Evolutionary conservation across 2,329 filamentous ascomycete species (phyloP), one percentile per base, ranked within the genome.

Genomic region (Phialophora macrospora): DNA sequence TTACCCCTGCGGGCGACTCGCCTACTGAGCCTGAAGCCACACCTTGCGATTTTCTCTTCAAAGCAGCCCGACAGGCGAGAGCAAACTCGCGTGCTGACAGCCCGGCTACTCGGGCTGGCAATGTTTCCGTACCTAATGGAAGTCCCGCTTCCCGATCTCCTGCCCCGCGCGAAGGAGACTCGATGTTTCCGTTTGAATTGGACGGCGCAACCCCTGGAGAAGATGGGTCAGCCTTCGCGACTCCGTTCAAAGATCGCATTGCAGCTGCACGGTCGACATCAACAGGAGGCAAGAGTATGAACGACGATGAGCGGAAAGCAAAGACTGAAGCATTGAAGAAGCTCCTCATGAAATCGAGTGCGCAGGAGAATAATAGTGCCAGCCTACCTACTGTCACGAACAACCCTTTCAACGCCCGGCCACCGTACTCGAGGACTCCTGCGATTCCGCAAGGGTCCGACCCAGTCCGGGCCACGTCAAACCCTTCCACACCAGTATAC

Each of bases 1-100:
- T 74, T 38, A 68, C 74, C 20, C 69, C 75, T 4, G 68, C 72
- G 5, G 56, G 75, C 4, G 78, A 77, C 32, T 79, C 80, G 79
- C 64, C 70, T 30, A 66, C 59, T 58, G 70, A 72, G n/a, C 76
- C 82, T 63, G 80, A 87, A 65, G 86, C 91, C 67, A 96, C 93
- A 11, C 93, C 93, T 0, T 82, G 98, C 4, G 93, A 98, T 73
- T 85, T 96, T 68, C 89, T 98, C 75, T 98, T 98, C 81, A 89
- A 90, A 67, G 93, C 92, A 38, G 91, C 97, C 72, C 87, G 90
- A 57, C 89, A 91, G 67, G 77, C 80, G 24, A 77, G 77, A 67
- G 91, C 84, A 65, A 82, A 82, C 22, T 87, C 84, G 70, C 81
- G 83, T 17, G 77, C 80, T 59, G 81, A 82, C 68, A 83, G 72